Evolutionary conservation across 2,329 filamentous ascomycete genomes (phyloP), one percentile per base, ranked within the genome.

Genomic region (Talaromyces pinophilus): DNA sequence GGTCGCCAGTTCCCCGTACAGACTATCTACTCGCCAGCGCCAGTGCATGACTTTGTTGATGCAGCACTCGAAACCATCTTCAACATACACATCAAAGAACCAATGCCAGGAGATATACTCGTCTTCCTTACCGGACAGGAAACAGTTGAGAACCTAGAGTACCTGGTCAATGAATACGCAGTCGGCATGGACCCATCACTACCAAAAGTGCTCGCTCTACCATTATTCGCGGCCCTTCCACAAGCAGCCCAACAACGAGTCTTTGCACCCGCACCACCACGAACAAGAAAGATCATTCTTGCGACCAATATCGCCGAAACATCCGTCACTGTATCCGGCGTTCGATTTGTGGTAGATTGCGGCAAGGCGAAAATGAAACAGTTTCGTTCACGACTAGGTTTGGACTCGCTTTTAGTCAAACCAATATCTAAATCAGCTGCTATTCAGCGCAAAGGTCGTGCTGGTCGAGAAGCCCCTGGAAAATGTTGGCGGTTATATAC

Each of bases 221-320:
- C 94, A 0, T 83, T 99, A 0, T 98, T 96, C 73, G 95, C 95
- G 1, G 93, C 96, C 42, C 85, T 99, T 5, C 91, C 94, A 0
- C 92, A 95, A 71, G 87, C 90, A 63, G 90, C 91, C 0, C 95
- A 99, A 72, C 91, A 96, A 70, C 86, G 88, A 25, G 93, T 96
- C 10, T 98, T 99, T 76, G 83, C 89, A 64, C 90, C 91, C 0
- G 85, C 91, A 25, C 87, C 87, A 0, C 87, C 87, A 64, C 86
- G 88, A 2, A 96, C 92, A 0, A 86, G 95, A 52, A 98, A 98
- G 75, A 85, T 98, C 13, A 93, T 99, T 0, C 82, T 99, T 0
- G 90, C 93, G 0, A 99, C 95, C 15, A 99, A 99, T 74, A 98
- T 99, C 72, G 95, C 95, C n/a, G 95, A 99, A 77, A 98, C 95